Base-by-base conservation (phyloP, 2,329 filamentous ascomycete genomes). In the Cadophora malorum region DNA sequence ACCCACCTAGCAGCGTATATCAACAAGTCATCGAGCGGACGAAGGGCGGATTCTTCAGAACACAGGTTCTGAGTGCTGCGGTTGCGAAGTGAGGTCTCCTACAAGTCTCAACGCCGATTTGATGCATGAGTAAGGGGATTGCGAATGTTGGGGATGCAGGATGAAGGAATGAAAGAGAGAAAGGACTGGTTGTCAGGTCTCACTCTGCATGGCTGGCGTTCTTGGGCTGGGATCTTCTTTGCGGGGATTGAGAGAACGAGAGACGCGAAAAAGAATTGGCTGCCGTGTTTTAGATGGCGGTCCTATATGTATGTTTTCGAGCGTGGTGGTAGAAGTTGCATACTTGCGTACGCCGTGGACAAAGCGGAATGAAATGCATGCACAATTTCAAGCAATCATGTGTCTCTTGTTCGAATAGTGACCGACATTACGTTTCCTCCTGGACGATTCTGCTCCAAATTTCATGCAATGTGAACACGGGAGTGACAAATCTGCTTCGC, bases 21-120 rank as follows among this genome's bases (percentile, higher is more conserved):
- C 95, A 97, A 84, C 95, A 99, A 82, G 96, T 99, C 77, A 99
- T 99, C 78, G 96, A 99, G 88, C 90, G 94, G 83, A 99, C 96
- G 68, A 98, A 98, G 89, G 96, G 96, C 72, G 94, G 93, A 67
- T 98, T 98, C 88, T 99, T 99, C 88, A 86, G 96, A 79, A 99
- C 96, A 72, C 96, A 98, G 80, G 96, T 99, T 63, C 86, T 99
- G 75, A 97, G 83, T 69, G 76, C 77, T 60, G 77, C 77, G 58
- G 77, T 79, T 71, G 76, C 77, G 41, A 79, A 79, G 72, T 78
- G 74, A 76, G 61, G 25, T 21, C 3, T 12, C n/a, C 19, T 31
- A n/a, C 25, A 59, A 38, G 31, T 35, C 21, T 41, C 33, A 28
- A 31, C 19, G 35, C 47, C 33, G 23, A 47, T 41, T 28, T n/a